These are phyloP conservation scores for Dysphania ambrosioides DNA, from an alignment of 148 eudicot genomes.

Conservation along the genomic window DNA sequence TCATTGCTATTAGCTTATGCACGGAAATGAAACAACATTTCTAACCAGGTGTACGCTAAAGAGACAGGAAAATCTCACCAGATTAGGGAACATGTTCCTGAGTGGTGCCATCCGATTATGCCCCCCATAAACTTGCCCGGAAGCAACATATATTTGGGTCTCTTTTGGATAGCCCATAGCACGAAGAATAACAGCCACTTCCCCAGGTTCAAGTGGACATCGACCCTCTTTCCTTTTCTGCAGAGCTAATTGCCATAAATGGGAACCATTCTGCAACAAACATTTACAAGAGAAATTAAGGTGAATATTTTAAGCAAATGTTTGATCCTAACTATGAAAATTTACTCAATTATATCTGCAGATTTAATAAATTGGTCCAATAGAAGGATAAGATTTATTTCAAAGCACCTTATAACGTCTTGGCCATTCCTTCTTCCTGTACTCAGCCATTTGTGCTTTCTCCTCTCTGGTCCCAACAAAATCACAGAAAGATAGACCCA, in stretches of 20 bases:
- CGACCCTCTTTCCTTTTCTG: slow-evolving; percentile 99
- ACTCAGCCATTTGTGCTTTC: slow-evolving; percentile 81
- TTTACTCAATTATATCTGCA: not conserved
- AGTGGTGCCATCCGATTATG: slow-evolving; percentile 99
- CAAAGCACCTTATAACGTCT: slow-evolving; percentile 81
- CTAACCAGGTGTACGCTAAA: not conserved
- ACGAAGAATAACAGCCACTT: slow-evolving; percentile 92
- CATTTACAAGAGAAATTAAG: slow-evolving; percentile 17
- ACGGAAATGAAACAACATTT: not conserved
- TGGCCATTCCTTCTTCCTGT: slow-evolving; percentile 98
- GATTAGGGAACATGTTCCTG: slow-evolving; percentile 97
- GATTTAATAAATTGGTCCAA: not conserved
- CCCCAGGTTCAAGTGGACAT: slow-evolving; percentile 99
- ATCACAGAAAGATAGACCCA: slow-evolving; percentile 96
- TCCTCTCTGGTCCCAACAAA: slow-evolving; percentile 93
- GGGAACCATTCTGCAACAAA: slow-evolving; percentile 85
- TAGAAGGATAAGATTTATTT: slow-evolving; percentile 4
- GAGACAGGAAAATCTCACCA: slow-evolving; percentile 44
- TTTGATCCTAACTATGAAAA: not conserved
- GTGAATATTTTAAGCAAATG: slow-evolving; percentile 11
- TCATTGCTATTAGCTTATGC: not conserved
- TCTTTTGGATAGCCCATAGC: slow-evolving; percentile 99
- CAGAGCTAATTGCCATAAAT: slow-evolving; percentile 86
- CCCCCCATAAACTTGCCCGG: slow-evolving; percentile 98
- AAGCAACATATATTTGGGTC: slow-evolving; percentile 97